phyloP scores from a whole-genome alignment of 2,329 filamentous ascomycete genomes.

The Meredithiella fracta region DNA sequence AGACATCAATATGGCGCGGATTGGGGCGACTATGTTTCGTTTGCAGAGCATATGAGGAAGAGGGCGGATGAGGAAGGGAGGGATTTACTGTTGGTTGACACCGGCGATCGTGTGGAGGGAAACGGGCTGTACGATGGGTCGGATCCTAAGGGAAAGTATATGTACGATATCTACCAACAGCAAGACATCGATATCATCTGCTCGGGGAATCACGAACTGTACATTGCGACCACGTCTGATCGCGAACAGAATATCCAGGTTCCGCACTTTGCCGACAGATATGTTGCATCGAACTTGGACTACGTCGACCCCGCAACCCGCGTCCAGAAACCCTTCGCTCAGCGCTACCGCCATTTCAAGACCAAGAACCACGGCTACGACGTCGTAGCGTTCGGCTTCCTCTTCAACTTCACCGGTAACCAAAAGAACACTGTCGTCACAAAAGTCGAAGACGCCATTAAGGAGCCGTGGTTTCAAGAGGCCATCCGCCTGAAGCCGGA shows the following conservation, averaged over 20 bases:
- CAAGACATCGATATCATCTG: constrained; percentile 73
- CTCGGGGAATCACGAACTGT: constrained; percentile 90
- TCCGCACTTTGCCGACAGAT: constrained; percentile 63
- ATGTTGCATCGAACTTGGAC: constrained; percentile 85
- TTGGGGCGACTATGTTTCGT: constrained; percentile 96
- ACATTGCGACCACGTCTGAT: constrained; percentile 60
- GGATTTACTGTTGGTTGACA: constrained; percentile 87
- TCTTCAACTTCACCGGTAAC: constrained; percentile 86
- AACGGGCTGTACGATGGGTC: constrained; percentile 91
- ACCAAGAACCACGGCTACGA: constrained; percentile 78
- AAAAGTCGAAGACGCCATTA: constrained; percentile 61
- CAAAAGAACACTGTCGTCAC: constrained; percentile 81
- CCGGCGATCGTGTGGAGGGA: constrained; percentile 82
- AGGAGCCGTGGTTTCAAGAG: constrained; percentile 75
- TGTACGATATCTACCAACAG: constrained; percentile 70
- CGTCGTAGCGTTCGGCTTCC: constrained; percentile 78
- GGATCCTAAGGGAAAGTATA: constrained; percentile 71
- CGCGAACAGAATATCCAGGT: constrained; percentile 67
- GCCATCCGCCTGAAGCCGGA: constrained; percentile 75
- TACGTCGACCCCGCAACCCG: constrained; percentile 61
- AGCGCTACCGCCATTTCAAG: constrained; percentile 72
- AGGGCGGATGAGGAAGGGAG: constrained; percentile 62
- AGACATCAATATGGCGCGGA: constrained; percentile 85
- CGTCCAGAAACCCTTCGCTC: constrained; percentile 57
- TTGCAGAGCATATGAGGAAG: constrained; percentile 64